Evolutionary conservation across 495 filamentous ascomycete genomes (phyloP).

Genomic region (Pyronema domesticum): DNA sequence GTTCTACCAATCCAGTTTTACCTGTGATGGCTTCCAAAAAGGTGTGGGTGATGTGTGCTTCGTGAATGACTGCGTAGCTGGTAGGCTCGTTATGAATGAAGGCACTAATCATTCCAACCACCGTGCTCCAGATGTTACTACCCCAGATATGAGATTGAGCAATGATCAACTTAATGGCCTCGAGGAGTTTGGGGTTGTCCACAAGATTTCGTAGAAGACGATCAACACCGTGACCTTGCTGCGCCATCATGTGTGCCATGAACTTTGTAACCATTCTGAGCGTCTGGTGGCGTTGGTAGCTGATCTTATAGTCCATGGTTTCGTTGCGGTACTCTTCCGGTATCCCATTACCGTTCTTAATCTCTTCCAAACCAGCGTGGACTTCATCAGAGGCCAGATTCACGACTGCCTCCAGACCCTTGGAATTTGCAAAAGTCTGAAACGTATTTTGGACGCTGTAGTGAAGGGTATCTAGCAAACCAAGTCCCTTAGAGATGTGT

Average conservation of each 20-base stretch:
- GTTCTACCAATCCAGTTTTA: conserved; percentile 29
- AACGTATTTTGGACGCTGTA: conserved; percentile 68
- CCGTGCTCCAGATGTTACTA: conserved; percentile 81
- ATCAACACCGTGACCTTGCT: conserved; percentile 69
- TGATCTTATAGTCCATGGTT: conserved; percentile 77
- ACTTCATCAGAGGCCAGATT: conserved; percentile 70
- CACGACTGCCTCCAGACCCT: conserved; percentile 71
- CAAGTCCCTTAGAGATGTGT: conserved; percentile 59
- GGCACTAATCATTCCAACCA: conserved; percentile 73
- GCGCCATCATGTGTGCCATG: conserved; percentile 83
- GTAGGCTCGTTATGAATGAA: conserved; percentile 99
- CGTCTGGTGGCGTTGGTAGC: conserved; percentile 78
- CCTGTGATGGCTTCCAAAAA: conserved; percentile 68
- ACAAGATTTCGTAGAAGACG: conserved; percentile 81
- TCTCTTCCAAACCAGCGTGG: conserved; percentile 45
- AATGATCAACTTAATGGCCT: conserved; percentile 63
- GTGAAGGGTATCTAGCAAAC: conserved; percentile 71
- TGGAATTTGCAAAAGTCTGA: conserved; percentile 54
- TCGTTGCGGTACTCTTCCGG: conserved; percentile 58
- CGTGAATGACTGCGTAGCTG: conserved; percentile 84
- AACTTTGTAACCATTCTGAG: conserved; percentile 90
- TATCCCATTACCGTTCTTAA: conserved; percentile 51
- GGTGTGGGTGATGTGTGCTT: conserved; percentile 74
- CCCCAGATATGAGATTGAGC: conserved; percentile 62
- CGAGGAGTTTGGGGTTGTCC: conserved; percentile 71